A percentile compares a stretch with the other conserved stretches of the same genome.
phyloP scores from a whole-genome alignment of 164 flowering plant species.

The Cinnamomum chago region DNA sequence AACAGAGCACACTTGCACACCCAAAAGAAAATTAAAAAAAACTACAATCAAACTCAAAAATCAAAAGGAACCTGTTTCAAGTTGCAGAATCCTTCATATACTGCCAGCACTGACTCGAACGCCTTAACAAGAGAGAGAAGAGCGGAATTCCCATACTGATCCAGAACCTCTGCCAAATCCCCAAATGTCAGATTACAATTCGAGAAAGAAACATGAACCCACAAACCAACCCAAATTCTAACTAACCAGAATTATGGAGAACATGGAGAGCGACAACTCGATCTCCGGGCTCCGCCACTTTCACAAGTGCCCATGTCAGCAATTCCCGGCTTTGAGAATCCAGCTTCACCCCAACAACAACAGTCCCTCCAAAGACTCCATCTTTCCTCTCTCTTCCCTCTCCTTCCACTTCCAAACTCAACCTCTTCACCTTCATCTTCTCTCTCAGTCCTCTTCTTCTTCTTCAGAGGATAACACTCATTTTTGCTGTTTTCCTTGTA shows the following conservation, averaged over 20 bases:
- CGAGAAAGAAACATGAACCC: background rate
- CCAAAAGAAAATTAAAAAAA: background rate
- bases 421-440: background rate
- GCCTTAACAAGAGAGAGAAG: constrained; percentile 73
- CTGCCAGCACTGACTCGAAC: constrained; percentile 83
- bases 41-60: background rate
- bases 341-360: constrained; percentile 84
- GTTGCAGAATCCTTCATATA: constrained; percentile 96
- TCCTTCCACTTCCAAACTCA: background rate
- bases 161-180: constrained; percentile 5
- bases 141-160: constrained; percentile 25
- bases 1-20: background rate
- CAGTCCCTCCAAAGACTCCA: constrained; percentile 26
- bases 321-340: constrained; percentile 68
- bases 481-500: background rate
- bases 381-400: background rate
- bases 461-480: background rate
- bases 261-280: constrained; percentile 79
- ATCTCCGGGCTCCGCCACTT: constrained; percentile 83
- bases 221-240: background rate
- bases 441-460: background rate
- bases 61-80: constrained; percentile 66
- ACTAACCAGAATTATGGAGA: constrained; percentile 25
- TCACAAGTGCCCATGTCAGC: constrained; percentile 90
- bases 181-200: background rate